Conservation (phyloP, 176 grass and related monocot genomes). For the Carex scoparia region DNA sequence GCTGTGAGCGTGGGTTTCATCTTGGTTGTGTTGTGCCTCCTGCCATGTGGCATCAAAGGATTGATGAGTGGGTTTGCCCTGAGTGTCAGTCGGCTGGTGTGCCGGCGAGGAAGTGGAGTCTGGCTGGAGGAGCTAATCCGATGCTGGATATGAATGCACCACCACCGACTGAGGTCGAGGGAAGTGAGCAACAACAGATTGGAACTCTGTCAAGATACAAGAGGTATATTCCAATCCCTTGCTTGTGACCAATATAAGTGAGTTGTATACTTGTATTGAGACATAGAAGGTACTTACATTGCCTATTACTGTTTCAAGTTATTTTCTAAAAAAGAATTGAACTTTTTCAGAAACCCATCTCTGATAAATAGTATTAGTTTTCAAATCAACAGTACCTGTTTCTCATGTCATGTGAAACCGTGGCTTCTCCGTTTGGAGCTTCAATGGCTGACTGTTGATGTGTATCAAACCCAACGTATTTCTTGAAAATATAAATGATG, state of each 20-base stretch:
- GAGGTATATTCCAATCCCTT: background rate
- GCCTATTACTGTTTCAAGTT: background rate
- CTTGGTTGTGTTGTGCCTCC: constrained; percentile 33
- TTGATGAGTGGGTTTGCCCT: constrained; percentile 84
- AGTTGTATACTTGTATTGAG: background rate
- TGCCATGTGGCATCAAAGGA: constrained; percentile 37
- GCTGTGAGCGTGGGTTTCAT: constrained; percentile 89
- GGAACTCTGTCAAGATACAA: background rate
- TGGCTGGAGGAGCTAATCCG: constrained; percentile 29
- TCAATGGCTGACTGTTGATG: background rate
- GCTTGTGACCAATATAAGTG: background rate
- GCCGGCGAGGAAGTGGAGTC: constrained; percentile 58
- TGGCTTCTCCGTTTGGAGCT: background rate
- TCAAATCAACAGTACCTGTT: background rate
- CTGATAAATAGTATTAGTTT: background rate
- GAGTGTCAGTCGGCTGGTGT: constrained; percentile 65
- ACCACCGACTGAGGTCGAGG: constrained; percentile 49
- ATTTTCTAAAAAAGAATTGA: background rate
- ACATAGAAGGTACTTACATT: background rate
- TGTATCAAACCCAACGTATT: background rate
- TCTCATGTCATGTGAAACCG: background rate
- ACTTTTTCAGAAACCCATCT: background rate
- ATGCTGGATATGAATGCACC: constrained; percentile 75
- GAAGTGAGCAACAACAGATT: background rate
- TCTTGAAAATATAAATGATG: background rate